A percentile compares a stretch with the other conserved stretches of the same genome.
These are phyloP conservation scores for Phytophthora foliorum DNA, from an alignment of 352 stramenopile genomes.

Conservation along the genomic window DNA sequence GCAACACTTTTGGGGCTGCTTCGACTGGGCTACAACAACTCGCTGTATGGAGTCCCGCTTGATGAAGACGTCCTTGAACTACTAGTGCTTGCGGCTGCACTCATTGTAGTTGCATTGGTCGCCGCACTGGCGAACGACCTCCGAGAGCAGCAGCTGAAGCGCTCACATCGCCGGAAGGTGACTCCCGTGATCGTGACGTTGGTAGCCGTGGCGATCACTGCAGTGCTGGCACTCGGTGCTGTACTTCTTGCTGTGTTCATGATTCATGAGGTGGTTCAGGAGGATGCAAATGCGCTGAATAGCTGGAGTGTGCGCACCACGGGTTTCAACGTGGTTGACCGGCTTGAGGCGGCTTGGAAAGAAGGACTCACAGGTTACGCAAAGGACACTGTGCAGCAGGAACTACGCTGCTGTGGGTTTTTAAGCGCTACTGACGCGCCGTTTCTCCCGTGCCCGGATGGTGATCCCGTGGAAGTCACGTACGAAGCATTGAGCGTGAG, in stretches of 20 bases:
- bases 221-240: slow-evolving; percentile 50
- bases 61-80: slow-evolving; percentile 56
- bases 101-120: slow-evolving; percentile 50
- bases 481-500: slow-evolving; percentile 74
- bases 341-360: slow-evolving; percentile 61
- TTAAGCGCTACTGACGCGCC: slow-evolving; percentile 48
- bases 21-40: slow-evolving; percentile 56
- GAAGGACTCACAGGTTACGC: slow-evolving; percentile 49
- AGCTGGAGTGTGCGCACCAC: slow-evolving; percentile 85
- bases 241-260: slow-evolving; percentile 69
- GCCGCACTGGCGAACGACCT: slow-evolving; percentile 68
- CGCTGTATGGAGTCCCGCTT: slow-evolving; percentile 62
- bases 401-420: slow-evolving; percentile 82
- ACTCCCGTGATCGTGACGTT: slow-evolving; percentile 26
- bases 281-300: slow-evolving; percentile 47
- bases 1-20: slow-evolving; percentile 67
- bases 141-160: slow-evolving; percentile 44
- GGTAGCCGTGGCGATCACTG: slow-evolving; percentile 47
- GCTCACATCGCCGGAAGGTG: slow-evolving; percentile 28
- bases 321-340: slow-evolving; percentile 66
- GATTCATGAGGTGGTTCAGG: slow-evolving; percentile 63
- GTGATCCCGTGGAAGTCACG: slow-evolving; percentile 54
- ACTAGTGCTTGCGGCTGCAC: slow-evolving; percentile 41
- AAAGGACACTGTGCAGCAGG: slow-evolving; percentile 63
- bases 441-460: slow-evolving; percentile 61